Conservation (phyloP, 2,329 filamentous ascomycete species). For the Botrytis fabae region DNA sequence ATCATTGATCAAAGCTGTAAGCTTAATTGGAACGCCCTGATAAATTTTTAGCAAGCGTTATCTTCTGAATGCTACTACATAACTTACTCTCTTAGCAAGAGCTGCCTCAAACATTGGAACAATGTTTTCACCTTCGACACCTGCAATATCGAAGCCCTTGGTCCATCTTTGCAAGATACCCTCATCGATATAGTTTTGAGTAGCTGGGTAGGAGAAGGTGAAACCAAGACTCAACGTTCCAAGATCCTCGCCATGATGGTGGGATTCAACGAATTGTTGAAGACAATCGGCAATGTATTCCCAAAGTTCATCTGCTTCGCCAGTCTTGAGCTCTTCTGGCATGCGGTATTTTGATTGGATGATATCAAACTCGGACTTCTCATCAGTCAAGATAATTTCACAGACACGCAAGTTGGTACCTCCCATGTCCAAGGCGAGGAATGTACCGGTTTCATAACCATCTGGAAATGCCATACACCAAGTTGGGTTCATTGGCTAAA, state of each 20-base stretch:
- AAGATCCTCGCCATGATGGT: slow-evolving; percentile 68
- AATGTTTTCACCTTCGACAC: slow-evolving; percentile 87
- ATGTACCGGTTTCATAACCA: slow-evolving; percentile 84
- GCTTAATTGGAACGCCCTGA: slow-evolving; percentile 84
- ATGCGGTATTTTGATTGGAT: slow-evolving; percentile 96
- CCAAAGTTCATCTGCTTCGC: slow-evolving; percentile 83
- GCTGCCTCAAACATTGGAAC: slow-evolving; percentile 85
- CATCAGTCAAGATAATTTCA: slow-evolving; percentile 83
- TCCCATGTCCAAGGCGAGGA: slow-evolving; percentile 90
- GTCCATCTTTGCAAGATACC: slow-evolving; percentile 94
- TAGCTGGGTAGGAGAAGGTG: slow-evolving; percentile 94
- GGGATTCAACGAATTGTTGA: slow-evolving; percentile 83
- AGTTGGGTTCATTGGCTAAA: slow-evolving; percentile 92
- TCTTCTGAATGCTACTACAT: not conserved
- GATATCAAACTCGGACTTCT: slow-evolving; percentile 89
- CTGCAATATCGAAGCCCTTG: slow-evolving; percentile 93
- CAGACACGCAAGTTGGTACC: slow-evolving; percentile 95
- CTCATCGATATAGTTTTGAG: slow-evolving; percentile 90
- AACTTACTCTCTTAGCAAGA: slow-evolving; percentile 63
- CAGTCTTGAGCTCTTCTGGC: slow-evolving; percentile 88
- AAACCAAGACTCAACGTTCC: slow-evolving; percentile 79
- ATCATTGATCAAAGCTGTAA: slow-evolving; percentile 93
- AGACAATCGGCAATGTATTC: slow-evolving; percentile 93
- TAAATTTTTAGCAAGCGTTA: slow-evolving; percentile 29
- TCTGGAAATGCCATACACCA: slow-evolving; percentile 92